Conservation (phyloP, 768 basidiomycete species). For the Lyophyllum shimeji region DNA sequence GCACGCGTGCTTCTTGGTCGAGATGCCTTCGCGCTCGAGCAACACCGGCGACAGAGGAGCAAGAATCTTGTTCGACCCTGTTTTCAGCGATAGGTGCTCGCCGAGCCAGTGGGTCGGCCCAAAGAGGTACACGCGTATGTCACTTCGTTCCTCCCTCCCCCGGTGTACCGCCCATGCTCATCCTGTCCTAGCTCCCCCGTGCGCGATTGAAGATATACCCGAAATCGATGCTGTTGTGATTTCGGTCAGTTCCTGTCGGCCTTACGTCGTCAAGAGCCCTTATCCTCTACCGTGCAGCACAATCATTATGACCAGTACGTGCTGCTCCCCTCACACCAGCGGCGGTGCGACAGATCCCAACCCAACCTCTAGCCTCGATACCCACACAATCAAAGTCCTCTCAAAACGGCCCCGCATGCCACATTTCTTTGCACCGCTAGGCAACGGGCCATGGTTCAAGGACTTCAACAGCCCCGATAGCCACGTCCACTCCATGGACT, state of each 20-base stretch:
- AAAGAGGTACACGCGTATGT: conserved; percentile 46
- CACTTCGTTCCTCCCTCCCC: not conserved
- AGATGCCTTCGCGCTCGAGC: conserved; percentile 38
- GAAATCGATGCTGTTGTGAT: conserved; percentile 64
- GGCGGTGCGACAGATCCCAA: not conserved
- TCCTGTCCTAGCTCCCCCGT: conserved; percentile 38
- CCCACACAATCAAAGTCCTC: conserved; percentile 39
- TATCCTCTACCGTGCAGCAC: conserved; percentile 30
- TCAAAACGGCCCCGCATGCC: conserved; percentile 33
- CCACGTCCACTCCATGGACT: conserved; percentile 56
- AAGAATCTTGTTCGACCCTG: conserved; percentile 52
- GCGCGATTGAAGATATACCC: conserved; percentile 54
- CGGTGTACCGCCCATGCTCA: too few species aligned
- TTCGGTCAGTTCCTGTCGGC: conserved; percentile 39
- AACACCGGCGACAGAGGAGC: conserved; percentile 32
- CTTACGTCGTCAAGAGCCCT: too few species aligned
- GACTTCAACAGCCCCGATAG: conserved; percentile 36
- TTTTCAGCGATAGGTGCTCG: conserved; percentile 53
- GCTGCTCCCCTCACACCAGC: not conserved
- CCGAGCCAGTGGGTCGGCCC: conserved; percentile 46
- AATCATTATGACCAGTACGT: conserved; percentile 54
- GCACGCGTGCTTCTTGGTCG: conserved; percentile 54
- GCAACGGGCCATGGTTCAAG: conserved; percentile 44
- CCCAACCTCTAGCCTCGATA: conserved; percentile 36
- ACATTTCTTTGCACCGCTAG: conserved; percentile 60